Base-by-base conservation (phyloP, 305 asterid genomes). In the Rubia balearica region DNA sequence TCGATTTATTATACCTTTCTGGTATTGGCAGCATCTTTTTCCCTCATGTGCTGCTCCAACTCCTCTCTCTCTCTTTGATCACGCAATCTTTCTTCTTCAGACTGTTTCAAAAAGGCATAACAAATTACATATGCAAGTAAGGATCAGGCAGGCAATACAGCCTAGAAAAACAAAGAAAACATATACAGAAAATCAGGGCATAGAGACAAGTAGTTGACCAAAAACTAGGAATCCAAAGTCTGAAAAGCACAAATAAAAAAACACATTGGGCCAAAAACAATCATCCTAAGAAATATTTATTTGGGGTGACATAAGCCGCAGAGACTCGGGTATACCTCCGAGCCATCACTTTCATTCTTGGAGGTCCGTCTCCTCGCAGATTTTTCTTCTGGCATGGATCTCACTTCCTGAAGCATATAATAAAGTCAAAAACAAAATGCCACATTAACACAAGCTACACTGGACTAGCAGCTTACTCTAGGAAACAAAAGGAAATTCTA, bases 1-100 rank as follows among this genome's bases (percentile, higher is more conserved):
- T 43, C 61, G 51, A 69, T 62, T 43, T 13, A 59, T n/a, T 48
- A 61, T 75, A 91, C 96, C 97, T 89, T 91, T 86, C 88, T 88
- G 27, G 98, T 93, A 63, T 89, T 85, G 16, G 92, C 92, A 49
- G 90, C 92, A 83, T 94, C 98, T 21, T 91, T 85, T 74, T 94
- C 95, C 79, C 86, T 89, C 33, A 94, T 66, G 78, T 87, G 91
- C 24, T 36, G 82, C 82, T 91, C 97, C 80, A 94, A 83, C 80
- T 91, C 93, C 82, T 94, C 96, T 77, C 79, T 84, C 80, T 89
- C 98, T 75, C 82, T 87, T 86, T 89, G 96, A 76, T 93, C 98
- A 60, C 89, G 95, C 73, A 86, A 69, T 80, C 87, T 84, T 81
- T 92, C 97, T 83, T 92, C 98, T 77, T 92, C 97, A 10, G 98